These are phyloP conservation scores for Mycena indigotica DNA, from an alignment of 768 basidiomycete genomes.

Conservation along the genomic window DNA sequence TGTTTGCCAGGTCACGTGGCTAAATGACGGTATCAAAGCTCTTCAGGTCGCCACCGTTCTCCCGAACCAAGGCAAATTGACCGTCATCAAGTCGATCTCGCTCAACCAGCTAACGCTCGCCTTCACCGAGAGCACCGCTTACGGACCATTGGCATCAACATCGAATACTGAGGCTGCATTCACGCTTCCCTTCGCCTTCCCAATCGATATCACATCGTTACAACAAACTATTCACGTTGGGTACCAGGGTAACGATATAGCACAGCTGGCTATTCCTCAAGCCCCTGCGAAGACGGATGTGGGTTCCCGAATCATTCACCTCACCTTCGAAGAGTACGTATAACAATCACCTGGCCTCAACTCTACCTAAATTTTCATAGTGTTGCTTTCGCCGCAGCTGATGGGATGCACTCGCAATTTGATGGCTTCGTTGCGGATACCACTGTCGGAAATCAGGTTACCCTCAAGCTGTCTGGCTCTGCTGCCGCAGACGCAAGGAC, in stretches of 20 bases:
- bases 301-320: constrained; percentile 58
- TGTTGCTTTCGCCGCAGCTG: constrained; percentile 61
- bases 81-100: constrained; percentile 64
- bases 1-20: constrained; percentile 61
- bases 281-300: constrained; percentile 63
- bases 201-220: constrained; percentile 64
- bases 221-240: constrained; percentile 61
- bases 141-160: constrained; percentile 59
- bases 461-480: constrained; percentile 54
- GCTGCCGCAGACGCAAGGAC: constrained; percentile 62
- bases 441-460: constrained; percentile 48
- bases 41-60: constrained; percentile 60
- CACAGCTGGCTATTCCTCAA: constrained; percentile 60
- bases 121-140: constrained; percentile 61
- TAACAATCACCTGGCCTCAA: not conserved
- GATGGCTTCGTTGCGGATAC: constrained; percentile 64
- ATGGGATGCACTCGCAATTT: constrained; percentile 52
- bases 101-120: constrained; percentile 61
- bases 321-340: constrained; percentile 47
- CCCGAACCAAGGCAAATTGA: constrained; percentile 61
- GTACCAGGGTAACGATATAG: constrained; percentile 55
- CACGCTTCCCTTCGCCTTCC: constrained; percentile 69
- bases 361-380: constrained; percentile 20
- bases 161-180: constrained; percentile 64
- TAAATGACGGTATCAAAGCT: constrained; percentile 69